phyloP scores from a whole-genome alignment of 805 yeast genomes.

The Pichia phayaonensis region DNA sequence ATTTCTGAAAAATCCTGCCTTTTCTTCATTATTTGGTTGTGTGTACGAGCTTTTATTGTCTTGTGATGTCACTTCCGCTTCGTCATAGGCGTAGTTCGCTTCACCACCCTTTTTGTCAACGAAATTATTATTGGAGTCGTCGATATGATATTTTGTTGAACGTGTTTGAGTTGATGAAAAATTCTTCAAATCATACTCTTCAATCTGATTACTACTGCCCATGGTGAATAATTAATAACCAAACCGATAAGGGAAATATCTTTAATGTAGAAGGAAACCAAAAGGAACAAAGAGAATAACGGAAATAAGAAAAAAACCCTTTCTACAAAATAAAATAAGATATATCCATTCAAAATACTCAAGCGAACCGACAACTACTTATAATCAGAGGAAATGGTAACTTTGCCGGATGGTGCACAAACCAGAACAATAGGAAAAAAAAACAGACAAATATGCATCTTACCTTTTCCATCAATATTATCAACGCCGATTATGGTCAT shows the following conservation, averaged over 20 bases:
- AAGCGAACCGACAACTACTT: not conserved
- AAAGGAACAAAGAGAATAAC: no score
- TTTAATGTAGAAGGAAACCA: not conserved
- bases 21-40: not conserved
- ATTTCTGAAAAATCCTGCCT: constrained; percentile 8
- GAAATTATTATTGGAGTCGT: no score
- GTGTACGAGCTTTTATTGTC: not conserved
- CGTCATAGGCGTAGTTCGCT: not conserved
- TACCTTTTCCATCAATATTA: no score
- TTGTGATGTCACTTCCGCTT: not conserved
- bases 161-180: not conserved
- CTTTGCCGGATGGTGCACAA: not conserved
- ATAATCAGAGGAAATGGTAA: not conserved
- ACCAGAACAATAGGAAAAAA: no score
- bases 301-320: not conserved
- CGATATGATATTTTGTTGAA: not conserved
- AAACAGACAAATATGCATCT: no score
- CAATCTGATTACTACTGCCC: not conserved
- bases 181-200: not conserved
- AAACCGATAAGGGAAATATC: no score
- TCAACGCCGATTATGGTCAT: no score
- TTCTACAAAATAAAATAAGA: no score
- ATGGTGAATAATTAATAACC: no score
- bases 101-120: not conserved
- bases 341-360: not conserved